phyloP scores from a whole-genome alignment of 805 yeast species.

The Starmerella bombi region DNA sequence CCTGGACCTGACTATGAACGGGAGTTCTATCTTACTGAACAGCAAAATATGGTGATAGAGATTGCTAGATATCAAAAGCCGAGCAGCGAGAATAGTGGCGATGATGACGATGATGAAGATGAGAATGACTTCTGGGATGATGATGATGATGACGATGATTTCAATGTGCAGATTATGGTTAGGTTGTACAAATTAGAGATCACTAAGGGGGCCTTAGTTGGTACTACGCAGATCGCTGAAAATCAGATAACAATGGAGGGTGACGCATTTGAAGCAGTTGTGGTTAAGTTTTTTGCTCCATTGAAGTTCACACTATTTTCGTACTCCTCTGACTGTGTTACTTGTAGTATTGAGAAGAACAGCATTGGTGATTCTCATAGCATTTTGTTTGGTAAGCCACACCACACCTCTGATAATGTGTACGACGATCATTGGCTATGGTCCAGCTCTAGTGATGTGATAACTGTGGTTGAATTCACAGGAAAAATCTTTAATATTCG shows the following conservation, averaged over 20 bases:
- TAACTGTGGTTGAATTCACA: neutral
- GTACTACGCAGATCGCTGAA: neutral
- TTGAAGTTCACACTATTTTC: slow-evolving; percentile 1
- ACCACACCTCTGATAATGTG: neutral
- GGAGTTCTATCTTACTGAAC: neutral
- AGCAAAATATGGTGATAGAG: neutral
- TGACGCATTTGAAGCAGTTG: slow-evolving; percentile 11
- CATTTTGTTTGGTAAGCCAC: neutral
- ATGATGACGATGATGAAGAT: slow-evolving; percentile 1
- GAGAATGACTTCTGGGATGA: neutral
- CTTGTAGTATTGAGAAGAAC: neutral
- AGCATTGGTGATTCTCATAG: neutral
- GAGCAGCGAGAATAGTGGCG: neutral
- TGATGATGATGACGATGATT: slow-evolving; percentile 1
- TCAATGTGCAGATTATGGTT: neutral
- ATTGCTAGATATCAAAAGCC: neutral
- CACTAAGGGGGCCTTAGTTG: neutral
- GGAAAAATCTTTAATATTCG: neutral
- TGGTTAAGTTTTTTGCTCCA: slow-evolving; percentile 3
- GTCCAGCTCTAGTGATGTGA: neutral
- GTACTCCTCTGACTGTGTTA: slow-evolving; percentile 1
- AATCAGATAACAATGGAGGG: slow-evolving; percentile 1
- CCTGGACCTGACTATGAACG: neutral
- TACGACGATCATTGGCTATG: slow-evolving; percentile 10
- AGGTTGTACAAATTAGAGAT: slow-evolving; percentile 1